Evolutionary conservation across 768 basidiomycete species (phyloP), one percentile per base, ranked within the genome.

Genomic region (Polyporus arcularius): DNA sequence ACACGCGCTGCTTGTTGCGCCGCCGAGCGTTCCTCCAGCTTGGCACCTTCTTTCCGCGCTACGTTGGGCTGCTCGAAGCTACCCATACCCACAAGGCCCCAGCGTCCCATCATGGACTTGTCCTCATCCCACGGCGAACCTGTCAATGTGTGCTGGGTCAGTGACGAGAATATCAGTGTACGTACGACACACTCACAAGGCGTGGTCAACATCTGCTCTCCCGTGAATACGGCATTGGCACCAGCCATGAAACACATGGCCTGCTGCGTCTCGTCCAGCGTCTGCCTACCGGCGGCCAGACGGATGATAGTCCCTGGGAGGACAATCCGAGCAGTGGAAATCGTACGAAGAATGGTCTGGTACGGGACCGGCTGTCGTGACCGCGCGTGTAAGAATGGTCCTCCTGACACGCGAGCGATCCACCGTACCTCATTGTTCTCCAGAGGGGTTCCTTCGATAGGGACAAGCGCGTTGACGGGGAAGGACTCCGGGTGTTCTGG

Each of bases 191-290:
- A 80, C 91, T 77, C 69, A 90, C 95, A 97, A 48, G 96, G 94
- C 14, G 96, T 98, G 12, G 96, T 98, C 65, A 98, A 74, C 96
- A 98, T 98, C 67, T 88, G 82, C 71, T 98, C 96, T 45, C 96
- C 96, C n/a, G 96, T 98, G 73, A 98, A 98, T 62, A 98, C 89
- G 21, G 96, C 96, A 70, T 98, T 98, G 21, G 96, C 96, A 26
- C 96, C 96, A 0, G 96, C 95, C 91, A 98, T 90, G 78, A 98
- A 98, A 71, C 94, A 95, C 90, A 98, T 94, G 7, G 90, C 94
- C 72, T 98, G 96, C 74, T 98, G 92, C 9, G 91, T 81, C 78
- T 98, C 96, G 60, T 80, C 81, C 66, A 97, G 84, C 2, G 86
- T 91, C 72, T 94, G 94, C 68, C 96, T 80, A 57, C 96, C 96